These are phyloP conservation scores for Tricholoma matsutake DNA, from an alignment of 768 basidiomycete genomes.

Conservation along the genomic window DNA sequence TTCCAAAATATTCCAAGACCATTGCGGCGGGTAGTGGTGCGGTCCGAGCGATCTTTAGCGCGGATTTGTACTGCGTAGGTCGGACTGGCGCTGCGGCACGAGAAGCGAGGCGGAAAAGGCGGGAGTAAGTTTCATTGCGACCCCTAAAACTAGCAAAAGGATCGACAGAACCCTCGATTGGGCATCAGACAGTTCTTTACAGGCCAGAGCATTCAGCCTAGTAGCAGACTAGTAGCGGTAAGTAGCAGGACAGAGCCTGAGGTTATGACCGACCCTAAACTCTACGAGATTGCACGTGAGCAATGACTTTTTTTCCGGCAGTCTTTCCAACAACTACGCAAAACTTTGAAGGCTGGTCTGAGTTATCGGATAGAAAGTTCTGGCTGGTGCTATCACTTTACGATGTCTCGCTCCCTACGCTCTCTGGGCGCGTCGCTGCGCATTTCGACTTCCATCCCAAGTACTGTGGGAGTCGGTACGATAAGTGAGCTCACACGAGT, in stretches of 20 bases:
- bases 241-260: no score
- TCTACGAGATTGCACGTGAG: slow-evolving; percentile 6
- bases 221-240: no score
- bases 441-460: slow-evolving; percentile 7
- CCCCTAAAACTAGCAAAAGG: background rate
- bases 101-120: background rate
- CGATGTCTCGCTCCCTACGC: slow-evolving; percentile 30
- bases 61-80: background rate
- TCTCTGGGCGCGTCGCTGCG: slow-evolving; percentile 24
- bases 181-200: no score
- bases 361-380: slow-evolving; percentile 6
- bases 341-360: background rate
- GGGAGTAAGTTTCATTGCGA: background rate
- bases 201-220: no score
- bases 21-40: background rate
- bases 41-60: background rate
- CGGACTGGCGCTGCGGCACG: background rate
- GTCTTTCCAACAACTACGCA: background rate
- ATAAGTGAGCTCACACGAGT: slow-evolving; percentile 7
- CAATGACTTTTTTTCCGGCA: slow-evolving; percentile 10
- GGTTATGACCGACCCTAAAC: slow-evolving; percentile 8
- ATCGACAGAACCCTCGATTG: no score
- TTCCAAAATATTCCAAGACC: background rate
- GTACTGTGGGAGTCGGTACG: slow-evolving; percentile 8
- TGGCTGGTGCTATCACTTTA: slow-evolving; percentile 5